A percentile compares a stretch with the other conserved stretches of the same genome.
Evolutionary conservation across 306 rosid species (phyloP).

Genomic region (Argentina anserina): DNA sequence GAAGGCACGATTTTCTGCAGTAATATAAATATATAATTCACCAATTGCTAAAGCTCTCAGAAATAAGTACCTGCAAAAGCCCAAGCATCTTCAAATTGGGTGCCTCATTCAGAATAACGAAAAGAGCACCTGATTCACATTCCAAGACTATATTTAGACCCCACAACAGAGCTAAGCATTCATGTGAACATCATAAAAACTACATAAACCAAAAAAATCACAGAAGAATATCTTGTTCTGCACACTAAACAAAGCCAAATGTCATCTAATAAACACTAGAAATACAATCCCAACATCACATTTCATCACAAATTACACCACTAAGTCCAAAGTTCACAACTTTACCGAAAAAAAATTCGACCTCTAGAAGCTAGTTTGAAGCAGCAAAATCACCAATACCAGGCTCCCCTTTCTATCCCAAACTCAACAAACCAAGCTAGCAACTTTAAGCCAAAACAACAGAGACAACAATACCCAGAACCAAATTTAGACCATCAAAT

Average conservation of each 20-base stretch:
- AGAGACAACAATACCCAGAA: neutral
- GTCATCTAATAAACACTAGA: neutral
- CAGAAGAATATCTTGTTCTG: neutral
- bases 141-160: constrained; percentile 25
- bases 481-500: neutral
- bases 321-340: constrained; percentile 1
- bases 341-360: neutral
- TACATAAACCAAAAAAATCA: neutral
- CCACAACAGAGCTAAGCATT: constrained; percentile 9
- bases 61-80: constrained; percentile 60
- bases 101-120: constrained; percentile 65
- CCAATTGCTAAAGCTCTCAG: neutral
- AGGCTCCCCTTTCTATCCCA: neutral
- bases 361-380: neutral
- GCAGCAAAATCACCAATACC: neutral
- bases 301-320: constrained; percentile 1
- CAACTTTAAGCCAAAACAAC: neutral
- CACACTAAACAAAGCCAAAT: neutral
- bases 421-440: neutral
- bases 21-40: neutral
- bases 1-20: neutral
- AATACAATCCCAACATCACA: neutral
- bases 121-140: constrained; percentile 71
- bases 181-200: constrained; percentile 2
- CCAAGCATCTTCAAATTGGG: constrained; percentile 96